Evolutionary conservation across 2,329 filamentous ascomycete genomes (phyloP).

Genomic region (Harringtonia lauricola): DNA sequence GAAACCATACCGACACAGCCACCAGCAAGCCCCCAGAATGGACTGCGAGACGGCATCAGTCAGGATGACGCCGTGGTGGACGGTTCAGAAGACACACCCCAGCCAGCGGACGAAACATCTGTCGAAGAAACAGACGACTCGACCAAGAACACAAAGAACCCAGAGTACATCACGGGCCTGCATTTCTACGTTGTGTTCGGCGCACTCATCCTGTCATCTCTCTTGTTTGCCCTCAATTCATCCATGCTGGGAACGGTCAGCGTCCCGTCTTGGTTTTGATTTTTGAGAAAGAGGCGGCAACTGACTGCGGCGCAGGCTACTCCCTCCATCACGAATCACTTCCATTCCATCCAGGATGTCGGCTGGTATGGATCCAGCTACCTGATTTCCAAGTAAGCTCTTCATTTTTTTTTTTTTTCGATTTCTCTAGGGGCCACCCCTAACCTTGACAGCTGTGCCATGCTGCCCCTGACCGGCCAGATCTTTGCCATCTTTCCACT

Average conservation of each 20-base stretch:
- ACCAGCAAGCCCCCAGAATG: no score
- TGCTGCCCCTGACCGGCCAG: slow-evolving; percentile 37
- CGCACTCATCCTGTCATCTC: neutral
- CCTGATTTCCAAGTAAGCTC: slow-evolving; percentile 28
- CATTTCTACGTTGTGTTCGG: slow-evolving; percentile 5
- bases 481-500: slow-evolving; percentile 39
- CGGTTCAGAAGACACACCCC: no score
- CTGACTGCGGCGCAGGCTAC: slow-evolving; percentile 2
- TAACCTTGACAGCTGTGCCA: slow-evolving; percentile 18
- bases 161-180: slow-evolving; percentile 5
- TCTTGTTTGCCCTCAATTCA: slow-evolving; percentile 6
- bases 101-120: no score
- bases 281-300: no score
- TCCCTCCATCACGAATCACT: slow-evolving; percentile 32
- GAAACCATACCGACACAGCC: no score
- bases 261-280: neutral
- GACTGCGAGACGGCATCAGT: no score
- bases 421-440: neutral
- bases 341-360: slow-evolving; percentile 32
- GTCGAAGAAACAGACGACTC: no score
- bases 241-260: slow-evolving; percentile 7
- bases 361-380: slow-evolving; percentile 42
- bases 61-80: no score
- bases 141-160: no score
- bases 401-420: neutral